Evolutionary conservation across 2,329 filamentous ascomycete genomes (phyloP).

Genomic region (Xylaria digitata): DNA sequence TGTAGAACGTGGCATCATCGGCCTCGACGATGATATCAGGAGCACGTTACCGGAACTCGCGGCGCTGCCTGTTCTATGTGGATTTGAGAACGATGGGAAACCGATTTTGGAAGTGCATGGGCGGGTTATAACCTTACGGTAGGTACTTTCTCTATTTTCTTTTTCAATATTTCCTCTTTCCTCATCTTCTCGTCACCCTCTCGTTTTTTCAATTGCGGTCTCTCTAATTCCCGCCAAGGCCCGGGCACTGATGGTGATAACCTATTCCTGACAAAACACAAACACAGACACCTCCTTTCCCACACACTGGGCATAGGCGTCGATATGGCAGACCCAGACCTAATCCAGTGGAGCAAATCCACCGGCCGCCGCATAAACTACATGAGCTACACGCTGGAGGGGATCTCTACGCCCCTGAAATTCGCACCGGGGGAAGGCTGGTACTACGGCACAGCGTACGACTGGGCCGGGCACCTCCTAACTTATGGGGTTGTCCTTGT

Average conservation of each 20-base stretch:
- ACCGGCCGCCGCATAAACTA: background rate
- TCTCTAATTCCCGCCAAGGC: no score
- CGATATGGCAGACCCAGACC: slow-evolving; percentile 18
- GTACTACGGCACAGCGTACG: slow-evolving; percentile 5
- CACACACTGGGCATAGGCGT: slow-evolving; percentile 13
- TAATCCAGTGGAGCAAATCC: background rate
- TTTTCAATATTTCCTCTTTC: no score
- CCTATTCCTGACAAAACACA: background rate
- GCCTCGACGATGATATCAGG: background rate
- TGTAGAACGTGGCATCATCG: slow-evolving; percentile 1
- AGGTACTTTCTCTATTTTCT: no score
- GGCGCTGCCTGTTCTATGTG: background rate
- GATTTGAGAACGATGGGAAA: background rate
- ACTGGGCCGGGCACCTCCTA: background rate
- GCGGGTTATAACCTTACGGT: slow-evolving; percentile 7
- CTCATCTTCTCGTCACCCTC: no score
- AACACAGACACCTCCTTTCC: slow-evolving; percentile 15
- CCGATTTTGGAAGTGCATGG: slow-evolving; percentile 11
- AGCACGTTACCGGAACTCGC: slow-evolving; percentile 2
- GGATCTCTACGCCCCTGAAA: background rate
- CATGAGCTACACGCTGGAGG: slow-evolving; percentile 15
- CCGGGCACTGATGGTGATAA: no score
- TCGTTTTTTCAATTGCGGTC: no score
- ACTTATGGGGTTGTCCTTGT: background rate
- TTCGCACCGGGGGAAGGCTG: slow-evolving; percentile 15